Base-by-base conservation (phyloP, 495 filamentous ascomycete genomes). In the Cryomyces minteri region DNA sequence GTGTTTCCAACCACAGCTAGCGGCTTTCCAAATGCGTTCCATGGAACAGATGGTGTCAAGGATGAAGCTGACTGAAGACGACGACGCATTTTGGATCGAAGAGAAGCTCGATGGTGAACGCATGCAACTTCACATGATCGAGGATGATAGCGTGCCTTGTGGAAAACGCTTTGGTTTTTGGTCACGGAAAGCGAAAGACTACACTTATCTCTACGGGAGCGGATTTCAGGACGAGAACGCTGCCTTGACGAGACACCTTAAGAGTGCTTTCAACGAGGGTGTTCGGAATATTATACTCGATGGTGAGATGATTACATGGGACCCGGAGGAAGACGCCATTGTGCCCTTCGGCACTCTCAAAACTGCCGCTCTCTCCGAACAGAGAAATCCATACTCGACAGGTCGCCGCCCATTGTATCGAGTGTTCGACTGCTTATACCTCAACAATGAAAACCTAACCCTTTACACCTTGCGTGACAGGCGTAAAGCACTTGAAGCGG, bases 261-360 rank as follows among this genome's bases (percentile, higher is more conserved):
- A 77, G 43, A 68, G 76, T 45, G 86, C 84, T 4, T 98, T 98
- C 55, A 65, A 76, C 11, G 67, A 77, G 5, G 75, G 77, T 0
- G 88, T 96, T 6, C 65, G 77, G 39, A 84, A 86, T 55, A 70
- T 95, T 53, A 93, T 98, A 31, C 67, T 98, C 3, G 90, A 98
- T 53, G 90, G 90, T 7, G 90, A 98, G 61, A 98, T 98, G 90
- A 84, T 98, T 44, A 94, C 87, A 6, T 98, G 92, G 92, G 86
- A 96, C 58, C 78, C 85, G n/a, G 77, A 82, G 42, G 65, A 83
- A 43, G 79, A 94, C 60, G 76, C 77, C 43, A 82, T 87, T 37
- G 79, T 94, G 34, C 78, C 80, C 3, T 98, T 98, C 54, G 90
- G 90, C 5, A 93, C 84, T 0, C 68, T 98, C 30, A 98, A 98